Evolutionary conservation across 495 filamentous ascomycete species (phyloP).

Genomic region (Emericellopsis terricola): DNA sequence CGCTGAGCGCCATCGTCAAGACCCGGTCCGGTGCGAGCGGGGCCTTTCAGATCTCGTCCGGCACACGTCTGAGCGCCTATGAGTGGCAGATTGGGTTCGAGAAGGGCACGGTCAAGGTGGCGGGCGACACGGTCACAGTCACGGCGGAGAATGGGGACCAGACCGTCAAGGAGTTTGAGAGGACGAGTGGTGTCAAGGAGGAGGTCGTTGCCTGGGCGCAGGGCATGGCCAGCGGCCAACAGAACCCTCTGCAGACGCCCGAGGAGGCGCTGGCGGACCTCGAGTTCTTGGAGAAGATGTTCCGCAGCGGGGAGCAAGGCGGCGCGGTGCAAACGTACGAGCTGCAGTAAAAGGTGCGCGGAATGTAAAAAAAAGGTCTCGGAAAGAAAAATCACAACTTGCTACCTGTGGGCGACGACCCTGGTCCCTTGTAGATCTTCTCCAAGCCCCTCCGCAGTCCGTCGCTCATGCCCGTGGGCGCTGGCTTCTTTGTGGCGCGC

Average conservation of each 20-base stretch:
- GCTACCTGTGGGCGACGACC: background rate
- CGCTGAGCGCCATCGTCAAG: conserved; percentile 44
- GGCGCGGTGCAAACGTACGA: conserved; percentile 26
- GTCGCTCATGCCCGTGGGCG: conserved; percentile 36
- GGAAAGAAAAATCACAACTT: conserved; percentile 5
- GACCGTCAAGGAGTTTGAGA: conserved; percentile 34
- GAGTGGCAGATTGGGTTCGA: conserved; percentile 35
- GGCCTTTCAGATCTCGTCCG: conserved; percentile 2
- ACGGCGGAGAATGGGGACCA: conserved; percentile 20
- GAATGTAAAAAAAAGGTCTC: background rate
- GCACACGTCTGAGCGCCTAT: conserved; percentile 8
- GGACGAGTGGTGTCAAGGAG: conserved; percentile 39
- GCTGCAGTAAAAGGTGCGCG: conserved; percentile 7
- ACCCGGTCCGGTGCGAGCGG: conserved; percentile 45
- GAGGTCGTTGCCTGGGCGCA: conserved; percentile 53
- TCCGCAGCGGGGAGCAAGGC: conserved; percentile 39
- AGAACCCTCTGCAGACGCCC: conserved; percentile 37
- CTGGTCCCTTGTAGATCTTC: conserved; percentile 10
- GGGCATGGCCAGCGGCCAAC: conserved; percentile 26
- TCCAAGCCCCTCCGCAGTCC: conserved; percentile 35
- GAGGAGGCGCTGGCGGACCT: conserved; percentile 55
- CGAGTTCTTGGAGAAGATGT: conserved; percentile 46
- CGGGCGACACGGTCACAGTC: conserved; percentile 17
- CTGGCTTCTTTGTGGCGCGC: conserved; percentile 49
- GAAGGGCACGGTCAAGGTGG: conserved; percentile 29